Conservation (phyloP, 495 filamentous ascomycete genomes). For the Aspergillus nidulans region DNA sequence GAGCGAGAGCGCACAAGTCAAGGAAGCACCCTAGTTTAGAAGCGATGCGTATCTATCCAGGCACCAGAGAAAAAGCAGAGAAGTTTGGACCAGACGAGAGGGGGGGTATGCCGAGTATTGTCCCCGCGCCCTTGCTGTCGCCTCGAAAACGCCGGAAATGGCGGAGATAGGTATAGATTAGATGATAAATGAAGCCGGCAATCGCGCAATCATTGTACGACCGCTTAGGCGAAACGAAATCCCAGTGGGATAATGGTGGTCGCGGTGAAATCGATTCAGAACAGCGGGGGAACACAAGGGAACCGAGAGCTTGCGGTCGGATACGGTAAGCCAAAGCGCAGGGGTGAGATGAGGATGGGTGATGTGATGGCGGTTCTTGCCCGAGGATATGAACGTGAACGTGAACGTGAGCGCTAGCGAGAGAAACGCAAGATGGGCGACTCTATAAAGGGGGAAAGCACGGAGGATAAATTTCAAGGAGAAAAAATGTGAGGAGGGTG, state of each 20-base stretch:
- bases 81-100: too few species aligned
- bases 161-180: not conserved
- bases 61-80: slow-evolving; percentile 4
- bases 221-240: not conserved
- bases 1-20: not conserved
- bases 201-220: not conserved
- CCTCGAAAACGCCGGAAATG: not conserved
- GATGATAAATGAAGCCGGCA: not conserved
- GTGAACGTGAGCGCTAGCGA: not conserved
- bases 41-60: slow-evolving; percentile 1
- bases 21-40: not conserved
- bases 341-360: not conserved
- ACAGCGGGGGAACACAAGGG: not conserved
- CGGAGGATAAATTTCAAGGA: not conserved
- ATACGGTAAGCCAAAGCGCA: not conserved
- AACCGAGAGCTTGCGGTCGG: not conserved
- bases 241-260: not conserved
- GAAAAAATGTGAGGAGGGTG: not conserved
- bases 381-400: not conserved
- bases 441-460: not conserved
- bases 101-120: not conserved
- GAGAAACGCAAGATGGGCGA: not conserved
- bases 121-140: not conserved
- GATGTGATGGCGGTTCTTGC: not conserved
- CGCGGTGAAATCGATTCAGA: not conserved